These are phyloP conservation scores for Fusarium sp. DNA, from an alignment of 2,329 filamentous ascomycete genomes.

Conservation along the genomic window DNA sequence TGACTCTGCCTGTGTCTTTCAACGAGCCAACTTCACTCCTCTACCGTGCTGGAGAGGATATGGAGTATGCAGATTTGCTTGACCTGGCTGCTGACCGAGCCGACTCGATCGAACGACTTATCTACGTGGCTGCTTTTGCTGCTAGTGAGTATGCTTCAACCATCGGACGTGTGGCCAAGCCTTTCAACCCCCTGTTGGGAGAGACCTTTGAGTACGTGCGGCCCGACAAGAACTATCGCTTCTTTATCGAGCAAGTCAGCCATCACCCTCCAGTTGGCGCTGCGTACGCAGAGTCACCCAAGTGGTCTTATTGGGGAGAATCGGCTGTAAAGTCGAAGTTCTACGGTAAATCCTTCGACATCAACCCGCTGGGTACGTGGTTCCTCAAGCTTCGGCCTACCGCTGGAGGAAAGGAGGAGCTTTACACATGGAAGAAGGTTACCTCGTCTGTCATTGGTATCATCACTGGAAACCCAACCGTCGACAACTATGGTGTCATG, in stretches of 20 bases:
- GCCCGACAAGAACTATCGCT: slow-evolving; percentile 96
- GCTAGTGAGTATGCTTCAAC: slow-evolving; percentile 97
- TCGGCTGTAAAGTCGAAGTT: slow-evolving; percentile 96
- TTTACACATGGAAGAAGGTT: slow-evolving; percentile 99
- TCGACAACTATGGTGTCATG: slow-evolving; percentile 99
- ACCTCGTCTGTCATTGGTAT: slow-evolving; percentile 98
- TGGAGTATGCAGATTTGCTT: slow-evolving; percentile 95
- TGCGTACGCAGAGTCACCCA: slow-evolving; percentile 88
- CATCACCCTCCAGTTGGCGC: slow-evolving; percentile 96
- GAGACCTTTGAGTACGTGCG: slow-evolving; percentile 97
- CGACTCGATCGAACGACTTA: slow-evolving; percentile 89
- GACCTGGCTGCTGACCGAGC: slow-evolving; percentile 85
- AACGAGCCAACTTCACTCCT: slow-evolving; percentile 97
- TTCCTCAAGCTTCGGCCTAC: slow-evolving; percentile 86
- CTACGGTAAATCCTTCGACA: slow-evolving; percentile 96
- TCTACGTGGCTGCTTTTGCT: slow-evolving; percentile 95
- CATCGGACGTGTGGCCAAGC: slow-evolving; percentile 95
- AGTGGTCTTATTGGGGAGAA: slow-evolving; percentile 98
- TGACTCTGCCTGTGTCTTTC: slow-evolving; percentile 97
- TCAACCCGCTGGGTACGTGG: slow-evolving; percentile 96
- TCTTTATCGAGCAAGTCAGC: slow-evolving; percentile 98
- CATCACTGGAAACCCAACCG: slow-evolving; percentile 92
- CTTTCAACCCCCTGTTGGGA: slow-evolving; percentile 94
- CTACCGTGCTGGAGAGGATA: slow-evolving; percentile 94
- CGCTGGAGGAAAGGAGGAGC: slow-evolving; percentile 78